phyloP scores from a whole-genome alignment of 345 rosid genomes.

The sweet orange (Citrus sinensis) region DVS_A1.0 CM039161.1:3793001-3793500 shows the following conservation, averaged over 20 bases:
- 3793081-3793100: constrained; percentile 58
- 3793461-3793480: not conserved
- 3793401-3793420: not conserved
- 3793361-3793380: constrained; percentile 74
- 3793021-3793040: constrained; percentile 68
- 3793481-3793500: not conserved
- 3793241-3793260: not conserved
- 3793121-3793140: constrained; percentile 53
- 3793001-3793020: constrained; percentile 55
- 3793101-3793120: constrained; percentile 98
- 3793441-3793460: not conserved
- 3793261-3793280: not conserved
- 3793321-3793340: constrained; percentile 68
- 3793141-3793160: constrained; percentile 85
- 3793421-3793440: not conserved
- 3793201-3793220: not conserved
- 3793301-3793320: not conserved
- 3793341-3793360: constrained; percentile 85
- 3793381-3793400: constrained; percentile 42
- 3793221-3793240: not conserved
- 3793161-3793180: constrained; percentile 14
- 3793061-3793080: constrained; percentile 61
- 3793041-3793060: constrained; percentile 93
- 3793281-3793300: not conserved
- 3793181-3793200: not conserved